Base-by-base conservation (phyloP, 257 asterid species). In the Solanum gandarillasii region DNA sequence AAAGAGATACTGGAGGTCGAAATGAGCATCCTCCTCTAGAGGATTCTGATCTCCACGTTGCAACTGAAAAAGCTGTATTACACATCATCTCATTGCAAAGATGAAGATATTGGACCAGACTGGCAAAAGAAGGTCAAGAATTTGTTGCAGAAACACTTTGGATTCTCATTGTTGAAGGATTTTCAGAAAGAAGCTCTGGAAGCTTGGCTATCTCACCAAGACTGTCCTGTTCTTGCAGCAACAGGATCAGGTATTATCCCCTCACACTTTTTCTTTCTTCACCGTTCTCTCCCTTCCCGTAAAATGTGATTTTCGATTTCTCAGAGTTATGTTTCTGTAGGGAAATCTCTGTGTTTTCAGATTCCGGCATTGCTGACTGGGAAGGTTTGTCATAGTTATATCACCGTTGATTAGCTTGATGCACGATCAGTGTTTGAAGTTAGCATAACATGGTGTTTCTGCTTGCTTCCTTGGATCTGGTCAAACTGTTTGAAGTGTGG, bases 401-500 rank as follows among this genome's bases (percentile, higher is more conserved):
- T 95, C 98, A 35, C 98, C 97, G 79, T 89, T 94, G 89, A 95
- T 95, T 89, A 95, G 98, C 94, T 93, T 95, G 93, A 94, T 95
- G 98, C 96, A 94, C 68, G 95, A 95, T 89, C 98, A 95, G 87
- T 95, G 96, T 89, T 90, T 95, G 93, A 95, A 92, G 91, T 94
- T 95, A 58, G 95, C 89, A 65, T 89, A 92, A 60, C 94, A 92
- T 88, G 98, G 95, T 68, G 89, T 95, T 83, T 91, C 95, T 13
- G 97, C 98, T 88, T 95, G 96, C 94, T 95, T 95, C 89, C 98
- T 95, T 73, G 98, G 96, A 89, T 95, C 98, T 91, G 98, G 98
- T 88, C 98, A 95, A 90, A 86, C 89, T 86, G 96, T 94, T 89
- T 91, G 70, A 92, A 92, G 90, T 89, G 94, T 95, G 83, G 98